Evolutionary conservation across 2,329 filamentous ascomycete species (phyloP).

Genomic region (Furcasterigmium sp.): DNA sequence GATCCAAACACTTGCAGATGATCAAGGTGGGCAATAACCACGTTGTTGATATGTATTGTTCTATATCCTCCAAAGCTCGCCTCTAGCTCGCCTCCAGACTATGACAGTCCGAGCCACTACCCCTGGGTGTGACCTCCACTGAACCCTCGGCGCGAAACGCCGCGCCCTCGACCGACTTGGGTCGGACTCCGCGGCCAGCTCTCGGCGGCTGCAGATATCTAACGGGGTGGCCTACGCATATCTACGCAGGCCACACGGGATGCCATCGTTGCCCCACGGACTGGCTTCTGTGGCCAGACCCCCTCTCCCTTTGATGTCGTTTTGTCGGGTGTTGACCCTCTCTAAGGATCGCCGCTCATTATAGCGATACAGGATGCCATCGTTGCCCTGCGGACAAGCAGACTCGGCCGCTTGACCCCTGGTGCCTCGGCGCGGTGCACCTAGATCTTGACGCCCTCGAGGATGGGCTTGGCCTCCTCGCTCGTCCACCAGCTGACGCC

Average conservation of each 20-base stretch:
- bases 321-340: slow-evolving; percentile 2
- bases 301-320: slow-evolving; percentile 6
- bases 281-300: slow-evolving; percentile 13
- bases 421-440: not conserved
- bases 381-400: slow-evolving; percentile 24
- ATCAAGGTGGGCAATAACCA: too few relatives aligned
- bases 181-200: not conserved
- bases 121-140: too few relatives aligned
- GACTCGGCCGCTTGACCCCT: slow-evolving; percentile 8
- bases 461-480: slow-evolving; percentile 70
- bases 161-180: not conserved
- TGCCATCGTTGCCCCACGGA: slow-evolving; percentile 22
- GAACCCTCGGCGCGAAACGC: not conserved
- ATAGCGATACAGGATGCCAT: slow-evolving; percentile 22
- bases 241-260: slow-evolving; percentile 13
- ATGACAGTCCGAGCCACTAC: too few relatives aligned
- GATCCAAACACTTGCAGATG: too few relatives aligned
- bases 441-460: slow-evolving; percentile 57
- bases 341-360: slow-evolving; percentile 11
- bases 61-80: too few relatives aligned
- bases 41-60: too few relatives aligned
- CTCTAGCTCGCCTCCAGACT: too few relatives aligned
- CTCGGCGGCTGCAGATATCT: not conserved
- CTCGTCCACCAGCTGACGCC: slow-evolving; percentile 83
- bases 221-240: not conserved